Base-by-base conservation (phyloP, 352 stramenopile genomes). In the Blastocystis sp. region DNA sequence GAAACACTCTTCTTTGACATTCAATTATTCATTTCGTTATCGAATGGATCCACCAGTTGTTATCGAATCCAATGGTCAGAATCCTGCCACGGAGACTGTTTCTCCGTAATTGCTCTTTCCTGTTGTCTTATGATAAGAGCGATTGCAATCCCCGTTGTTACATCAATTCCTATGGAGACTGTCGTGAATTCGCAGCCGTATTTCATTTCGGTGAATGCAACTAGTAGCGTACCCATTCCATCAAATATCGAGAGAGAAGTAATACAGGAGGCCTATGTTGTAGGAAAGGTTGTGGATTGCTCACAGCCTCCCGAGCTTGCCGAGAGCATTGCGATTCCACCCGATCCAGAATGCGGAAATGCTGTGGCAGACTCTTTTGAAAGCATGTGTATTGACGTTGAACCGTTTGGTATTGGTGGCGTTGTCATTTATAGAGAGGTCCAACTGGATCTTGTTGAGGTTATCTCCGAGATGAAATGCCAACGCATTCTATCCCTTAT, bases 301-400 rank as follows among this genome's bases (percentile, higher is more conserved):
- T 4, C 1, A 48, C 21, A 63, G 2, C n/a, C n/a, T 11, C 6
- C 70, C 2, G 54, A 57, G 17, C 43, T 82, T 69, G 14, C 48
- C 6, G 74, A 82, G 54, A 59, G 74, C 24, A 43, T 82, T 54
- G 54, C 69, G 1, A 82, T 82, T 66, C 74, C 74, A 3, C 74
- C 74, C 6, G 74, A 82, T 70, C 66, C 66, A n/a, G 54, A 70
- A 28, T 40, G 45, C 65, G 54, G 24, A 14, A 45, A 82, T 1
- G 45, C 21, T 40, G 38, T 81, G 21, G 64, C 64, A n/a, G 66
- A 76, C 2, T 76, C 38, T 14, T 76, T 17, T 28, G 66, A 76
- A n/a, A 66, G 52, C 28, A 82, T 62, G 74, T 59, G 19, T 45
- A 28, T 82, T 43, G 74, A 82, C 54, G 48, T 82, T 38, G 74